These are phyloP conservation scores for Haplosporangium sp. DNA, from an alignment of 371 early-diverging fungal genomes.

Conservation along the genomic window DNA sequence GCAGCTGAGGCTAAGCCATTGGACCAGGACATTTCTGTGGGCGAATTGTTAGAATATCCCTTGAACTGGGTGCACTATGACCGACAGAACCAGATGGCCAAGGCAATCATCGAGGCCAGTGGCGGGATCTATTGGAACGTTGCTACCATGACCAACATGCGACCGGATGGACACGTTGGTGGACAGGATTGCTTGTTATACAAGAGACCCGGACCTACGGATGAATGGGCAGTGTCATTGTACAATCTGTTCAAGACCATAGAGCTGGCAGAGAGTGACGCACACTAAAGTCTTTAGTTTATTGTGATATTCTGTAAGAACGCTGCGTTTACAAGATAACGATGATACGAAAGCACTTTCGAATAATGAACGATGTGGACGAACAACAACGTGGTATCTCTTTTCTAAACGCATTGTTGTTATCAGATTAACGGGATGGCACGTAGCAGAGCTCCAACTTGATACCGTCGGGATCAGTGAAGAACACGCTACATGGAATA, in stretches of 20 bases:
- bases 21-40: conserved; percentile 46
- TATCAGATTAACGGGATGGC: not conserved
- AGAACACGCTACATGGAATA: not conserved
- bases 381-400: too few species aligned
- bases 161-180: conserved; percentile 73
- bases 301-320: not conserved
- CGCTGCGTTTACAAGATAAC: not conserved
- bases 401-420: too few species aligned
- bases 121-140: conserved; percentile 71
- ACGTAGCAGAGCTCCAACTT: conserved; percentile 44
- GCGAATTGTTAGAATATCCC: conserved; percentile 59
- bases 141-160: conserved; percentile 63
- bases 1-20: conserved; percentile 56
- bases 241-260: conserved; percentile 53
- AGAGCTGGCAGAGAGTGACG: conserved; percentile 33
- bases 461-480: conserved; percentile 45
- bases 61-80: conserved; percentile 68
- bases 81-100: conserved; percentile 68
- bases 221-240: conserved; percentile 64
- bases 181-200: conserved; percentile 71
- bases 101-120: conserved; percentile 63
- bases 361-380: too few species aligned
- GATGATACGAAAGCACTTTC: not conserved
- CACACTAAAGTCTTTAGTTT: too few species aligned
- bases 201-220: conserved; percentile 71